Conservation (phyloP, 331 rosid species). For the Phaseolus coccineus region DNA sequence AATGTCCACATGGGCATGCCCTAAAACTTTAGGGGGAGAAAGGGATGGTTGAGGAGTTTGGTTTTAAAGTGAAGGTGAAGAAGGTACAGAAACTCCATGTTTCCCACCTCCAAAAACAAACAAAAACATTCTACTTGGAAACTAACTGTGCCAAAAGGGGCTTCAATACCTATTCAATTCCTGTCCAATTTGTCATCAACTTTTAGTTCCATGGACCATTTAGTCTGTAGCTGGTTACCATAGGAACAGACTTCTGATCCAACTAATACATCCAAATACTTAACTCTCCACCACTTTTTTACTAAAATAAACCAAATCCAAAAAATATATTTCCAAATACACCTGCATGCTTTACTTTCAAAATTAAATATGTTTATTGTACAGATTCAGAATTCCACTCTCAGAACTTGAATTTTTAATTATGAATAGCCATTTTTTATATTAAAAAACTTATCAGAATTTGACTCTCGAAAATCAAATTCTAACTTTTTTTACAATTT, state of each 20-base stretch:
- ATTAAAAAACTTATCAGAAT: no score
- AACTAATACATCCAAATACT: background rate
- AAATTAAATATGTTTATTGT: no score
- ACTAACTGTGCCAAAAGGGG: slow-evolving; percentile 28
- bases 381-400: no score
- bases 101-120: slow-evolving; percentile 24
- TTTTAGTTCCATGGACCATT: slow-evolving; percentile 21
- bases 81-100: slow-evolving; percentile 23
- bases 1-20: slow-evolving; percentile 33
- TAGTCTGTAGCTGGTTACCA: background rate
- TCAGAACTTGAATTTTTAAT: no score
- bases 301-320: no score
- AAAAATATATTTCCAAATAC: no score
- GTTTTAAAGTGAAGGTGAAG: slow-evolving; percentile 34
- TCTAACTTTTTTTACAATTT: no score
- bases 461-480: no score
- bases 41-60: slow-evolving; percentile 52
- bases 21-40: slow-evolving; percentile 37
- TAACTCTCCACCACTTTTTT: no score
- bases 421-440: no score
- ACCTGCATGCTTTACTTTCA: no score
- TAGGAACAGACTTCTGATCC: slow-evolving; percentile 13
- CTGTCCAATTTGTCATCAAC: slow-evolving; percentile 19
- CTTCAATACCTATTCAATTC: background rate
- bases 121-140: slow-evolving; percentile 11